These are phyloP conservation scores for Pholiota molesta DNA, from an alignment of 768 basidiomycete genomes.

Conservation along the genomic window DNA sequence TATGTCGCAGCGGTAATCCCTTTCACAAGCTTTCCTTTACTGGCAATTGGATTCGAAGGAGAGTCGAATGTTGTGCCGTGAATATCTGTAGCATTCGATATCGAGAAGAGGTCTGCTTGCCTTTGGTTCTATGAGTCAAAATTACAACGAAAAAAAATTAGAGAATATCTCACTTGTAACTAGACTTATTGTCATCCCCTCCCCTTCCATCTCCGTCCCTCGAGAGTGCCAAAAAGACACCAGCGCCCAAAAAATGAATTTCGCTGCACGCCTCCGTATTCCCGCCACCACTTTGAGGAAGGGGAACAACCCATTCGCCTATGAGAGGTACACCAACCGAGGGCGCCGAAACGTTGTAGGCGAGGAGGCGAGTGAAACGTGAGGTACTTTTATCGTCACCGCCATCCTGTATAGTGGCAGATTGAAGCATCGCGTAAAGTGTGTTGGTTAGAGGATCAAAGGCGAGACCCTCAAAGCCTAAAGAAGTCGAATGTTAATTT, in stretches of 20 bases:
- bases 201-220: slow-evolving; percentile 66
- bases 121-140: slow-evolving; percentile 19
- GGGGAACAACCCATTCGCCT: slow-evolving; percentile 65
- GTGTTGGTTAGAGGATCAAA: slow-evolving; percentile 47
- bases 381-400: slow-evolving; percentile 49
- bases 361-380: slow-evolving; percentile 57
- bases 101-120: slow-evolving; percentile 62
- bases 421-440: slow-evolving; percentile 66
- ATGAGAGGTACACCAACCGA: slow-evolving; percentile 37
- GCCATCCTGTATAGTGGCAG: slow-evolving; percentile 69
- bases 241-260: slow-evolving; percentile 53
- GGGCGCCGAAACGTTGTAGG: slow-evolving; percentile 49
- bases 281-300: slow-evolving; percentile 51
- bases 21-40: slow-evolving; percentile 46
- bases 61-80: slow-evolving; percentile 56
- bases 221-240: slow-evolving; percentile 58
- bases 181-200: slow-evolving; percentile 48
- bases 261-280: slow-evolving; percentile 60
- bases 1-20: slow-evolving; percentile 56
- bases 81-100: slow-evolving; percentile 62
- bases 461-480: slow-evolving; percentile 66
- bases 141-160: neutral
- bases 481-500: neutral
- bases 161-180: slow-evolving; percentile 50
- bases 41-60: slow-evolving; percentile 53